phyloP scores from a whole-genome alignment of 2,329 filamentous ascomycete species.

The Grosmannia serpens region DNA sequence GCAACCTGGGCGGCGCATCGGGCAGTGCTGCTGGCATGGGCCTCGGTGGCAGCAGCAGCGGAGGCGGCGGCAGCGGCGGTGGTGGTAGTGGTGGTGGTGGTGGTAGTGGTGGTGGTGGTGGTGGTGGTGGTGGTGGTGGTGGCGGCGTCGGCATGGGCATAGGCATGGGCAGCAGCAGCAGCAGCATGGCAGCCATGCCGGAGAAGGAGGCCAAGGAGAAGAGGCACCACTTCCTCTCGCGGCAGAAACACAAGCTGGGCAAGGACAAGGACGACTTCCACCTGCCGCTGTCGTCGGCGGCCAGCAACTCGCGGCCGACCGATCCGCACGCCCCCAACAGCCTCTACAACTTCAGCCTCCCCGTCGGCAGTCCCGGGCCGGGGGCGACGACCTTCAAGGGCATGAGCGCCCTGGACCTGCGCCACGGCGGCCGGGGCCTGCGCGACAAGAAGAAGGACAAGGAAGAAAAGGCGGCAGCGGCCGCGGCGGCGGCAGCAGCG shows the following conservation, averaged over 20 bases:
- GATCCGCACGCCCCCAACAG: conserved; percentile 66
- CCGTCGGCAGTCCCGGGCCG: conserved; percentile 60
- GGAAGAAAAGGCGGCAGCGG: conserved; percentile 35
- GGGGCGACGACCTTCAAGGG: conserved; percentile 63
- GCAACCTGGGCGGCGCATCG: not conserved
- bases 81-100: not conserved
- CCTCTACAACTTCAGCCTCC: conserved; percentile 67
- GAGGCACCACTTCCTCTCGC: conserved; percentile 68
- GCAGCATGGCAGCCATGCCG: conserved; percentile 15
- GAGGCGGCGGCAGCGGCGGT: not conserved
- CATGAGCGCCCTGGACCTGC: conserved; percentile 67
- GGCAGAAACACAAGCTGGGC: conserved; percentile 62
- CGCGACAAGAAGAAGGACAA: conserved; percentile 75
- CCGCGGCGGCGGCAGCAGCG: not conserved
- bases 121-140: not conserved
- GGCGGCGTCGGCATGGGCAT: not conserved
- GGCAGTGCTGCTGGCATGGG: not conserved
- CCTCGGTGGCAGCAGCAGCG: not conserved
- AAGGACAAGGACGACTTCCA: conserved; percentile 61
- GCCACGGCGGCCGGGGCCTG: conserved; percentile 64
- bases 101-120: no score
- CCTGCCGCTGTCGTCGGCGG: conserved; percentile 61
- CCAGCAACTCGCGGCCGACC: conserved; percentile 64
- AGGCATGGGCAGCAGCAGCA: not conserved
- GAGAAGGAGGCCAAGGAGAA: conserved; percentile 57